phyloP scores from a whole-genome alignment of 2,329 filamentous ascomycete genomes.

The Nemania bipapillata region DNA sequence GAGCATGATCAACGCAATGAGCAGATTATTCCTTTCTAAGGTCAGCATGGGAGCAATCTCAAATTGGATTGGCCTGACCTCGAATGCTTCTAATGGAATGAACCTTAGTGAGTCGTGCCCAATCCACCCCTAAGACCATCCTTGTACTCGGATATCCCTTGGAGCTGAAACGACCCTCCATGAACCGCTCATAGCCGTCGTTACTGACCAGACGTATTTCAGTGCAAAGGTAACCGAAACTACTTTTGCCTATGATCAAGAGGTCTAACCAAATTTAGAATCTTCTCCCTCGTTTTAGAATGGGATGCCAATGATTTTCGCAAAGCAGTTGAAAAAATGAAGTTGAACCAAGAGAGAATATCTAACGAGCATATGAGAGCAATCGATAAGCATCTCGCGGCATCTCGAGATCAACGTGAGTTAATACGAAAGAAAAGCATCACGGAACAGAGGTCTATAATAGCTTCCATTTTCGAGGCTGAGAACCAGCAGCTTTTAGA shows the following conservation, averaged over 20 bases:
- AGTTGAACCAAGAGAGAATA: constrained; percentile 68
- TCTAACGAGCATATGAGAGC: constrained; percentile 70
- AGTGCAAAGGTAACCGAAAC: constrained; percentile 65
- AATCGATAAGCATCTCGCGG: constrained; percentile 68
- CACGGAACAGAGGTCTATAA: constrained; percentile 66
- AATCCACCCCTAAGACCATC: background rate
- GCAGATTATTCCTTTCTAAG: constrained; percentile 79
- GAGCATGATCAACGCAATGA: constrained; percentile 81
- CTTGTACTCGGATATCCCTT: background rate
- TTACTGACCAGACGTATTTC: constrained; percentile 12
- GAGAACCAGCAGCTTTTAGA: constrained; percentile 59
- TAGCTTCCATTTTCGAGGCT: constrained; percentile 71
- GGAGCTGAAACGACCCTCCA: background rate
- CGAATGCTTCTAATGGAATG: constrained; percentile 79
- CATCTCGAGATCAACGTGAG: constrained; percentile 67
- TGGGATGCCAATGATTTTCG: constrained; percentile 79
- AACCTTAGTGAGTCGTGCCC: constrained; percentile 62
- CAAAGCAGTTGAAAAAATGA: constrained; percentile 71
- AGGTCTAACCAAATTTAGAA: constrained; percentile 58
- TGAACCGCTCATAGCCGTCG: background rate
- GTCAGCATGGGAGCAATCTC: constrained; percentile 77
- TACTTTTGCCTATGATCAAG: background rate
- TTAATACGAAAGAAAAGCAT: constrained; percentile 67
- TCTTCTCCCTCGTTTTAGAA: constrained; percentile 76
- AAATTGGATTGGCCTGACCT: constrained; percentile 81